Conservation (phyloP, 2,329 filamentous ascomycete genomes). For the Sordariomycetes sp. region DNA sequence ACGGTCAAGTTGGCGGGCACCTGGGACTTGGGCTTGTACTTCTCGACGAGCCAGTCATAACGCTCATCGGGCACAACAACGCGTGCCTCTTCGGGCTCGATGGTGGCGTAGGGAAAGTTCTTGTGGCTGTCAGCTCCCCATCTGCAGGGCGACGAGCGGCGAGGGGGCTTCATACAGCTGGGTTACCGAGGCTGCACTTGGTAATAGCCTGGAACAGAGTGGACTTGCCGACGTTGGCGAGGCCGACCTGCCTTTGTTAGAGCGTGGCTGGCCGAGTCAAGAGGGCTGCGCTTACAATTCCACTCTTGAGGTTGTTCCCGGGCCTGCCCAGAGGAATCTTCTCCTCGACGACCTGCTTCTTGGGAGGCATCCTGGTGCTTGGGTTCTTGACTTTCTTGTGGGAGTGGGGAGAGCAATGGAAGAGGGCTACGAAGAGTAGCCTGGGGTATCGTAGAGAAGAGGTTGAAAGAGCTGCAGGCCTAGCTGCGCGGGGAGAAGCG, state of each 20-base stretch:
- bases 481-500: conserved; percentile 56
- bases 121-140: conserved; percentile 34
- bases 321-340: conserved; percentile 94
- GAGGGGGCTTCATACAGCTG: conserved; percentile 59
- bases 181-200: conserved; percentile 94
- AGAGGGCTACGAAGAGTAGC: conserved; percentile 32
- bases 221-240: conserved; percentile 98
- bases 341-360: conserved; percentile 86
- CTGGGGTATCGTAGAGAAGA: conserved; percentile 33
- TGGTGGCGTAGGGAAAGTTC: conserved; percentile 99
- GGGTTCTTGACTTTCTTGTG: conserved; percentile 48
- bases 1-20: conserved; percentile 98
- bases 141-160: conserved; percentile 21
- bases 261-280: not conserved
- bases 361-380: conserved; percentile 81
- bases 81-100: conserved; percentile 95
- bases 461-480: conserved; percentile 50
- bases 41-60: conserved; percentile 90
- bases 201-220: conserved; percentile 99
- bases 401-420: conserved; percentile 32
- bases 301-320: conserved; percentile 97
- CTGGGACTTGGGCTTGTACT: conserved; percentile 94
- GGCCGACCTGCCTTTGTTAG: conserved; percentile 62
- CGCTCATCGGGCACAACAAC: conserved; percentile 94
- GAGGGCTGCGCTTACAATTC: conserved; percentile 59